phyloP scores from a whole-genome alignment of 1,284 basidiomycete species.

The Microbotryum saponariae region DNA sequence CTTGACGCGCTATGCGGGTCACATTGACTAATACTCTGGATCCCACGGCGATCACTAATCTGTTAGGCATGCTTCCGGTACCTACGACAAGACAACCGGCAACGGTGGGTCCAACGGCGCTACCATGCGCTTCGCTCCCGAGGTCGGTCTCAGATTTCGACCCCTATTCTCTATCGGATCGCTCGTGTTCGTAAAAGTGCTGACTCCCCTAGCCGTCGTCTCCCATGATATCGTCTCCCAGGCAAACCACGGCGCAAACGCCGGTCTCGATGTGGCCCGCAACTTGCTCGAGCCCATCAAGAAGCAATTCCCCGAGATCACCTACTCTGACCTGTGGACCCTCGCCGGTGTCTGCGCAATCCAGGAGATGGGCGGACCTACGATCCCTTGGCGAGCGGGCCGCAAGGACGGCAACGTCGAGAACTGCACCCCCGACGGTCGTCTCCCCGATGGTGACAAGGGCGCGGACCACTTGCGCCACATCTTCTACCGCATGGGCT shows the following conservation, averaged over 20 bases:
- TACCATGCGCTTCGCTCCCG: constrained; percentile 36
- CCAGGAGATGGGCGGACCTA: constrained; percentile 39
- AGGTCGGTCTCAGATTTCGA: background rate
- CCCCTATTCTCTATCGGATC: too few species aligned
- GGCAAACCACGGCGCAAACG: constrained; percentile 33
- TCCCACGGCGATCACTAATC: background rate
- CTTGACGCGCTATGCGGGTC: background rate
- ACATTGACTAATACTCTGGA: background rate
- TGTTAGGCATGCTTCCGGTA: constrained; percentile 68
- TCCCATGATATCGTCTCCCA: too few species aligned
- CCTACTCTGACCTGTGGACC: constrained; percentile 36
- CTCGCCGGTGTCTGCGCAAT: constrained; percentile 44
- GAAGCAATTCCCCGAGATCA: constrained; percentile 32
- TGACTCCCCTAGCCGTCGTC: too few species aligned
- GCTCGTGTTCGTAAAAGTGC: too few species aligned
- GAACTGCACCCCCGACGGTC: constrained; percentile 41
- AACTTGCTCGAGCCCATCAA: constrained; percentile 33
- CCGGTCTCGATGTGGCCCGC: constrained; percentile 24
- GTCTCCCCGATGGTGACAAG: constrained; percentile 43
- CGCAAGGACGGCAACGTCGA: constrained; percentile 40
- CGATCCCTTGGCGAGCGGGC: constrained; percentile 42
- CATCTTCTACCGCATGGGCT: constrained; percentile 45
- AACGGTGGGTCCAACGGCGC: constrained; percentile 35
- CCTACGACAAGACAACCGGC: constrained; percentile 54
- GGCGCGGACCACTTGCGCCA: constrained; percentile 42